Evolutionary conservation across 2,329 filamentous ascomycete species (phyloP).

Genomic region (Blastomyces silverae): DNA sequence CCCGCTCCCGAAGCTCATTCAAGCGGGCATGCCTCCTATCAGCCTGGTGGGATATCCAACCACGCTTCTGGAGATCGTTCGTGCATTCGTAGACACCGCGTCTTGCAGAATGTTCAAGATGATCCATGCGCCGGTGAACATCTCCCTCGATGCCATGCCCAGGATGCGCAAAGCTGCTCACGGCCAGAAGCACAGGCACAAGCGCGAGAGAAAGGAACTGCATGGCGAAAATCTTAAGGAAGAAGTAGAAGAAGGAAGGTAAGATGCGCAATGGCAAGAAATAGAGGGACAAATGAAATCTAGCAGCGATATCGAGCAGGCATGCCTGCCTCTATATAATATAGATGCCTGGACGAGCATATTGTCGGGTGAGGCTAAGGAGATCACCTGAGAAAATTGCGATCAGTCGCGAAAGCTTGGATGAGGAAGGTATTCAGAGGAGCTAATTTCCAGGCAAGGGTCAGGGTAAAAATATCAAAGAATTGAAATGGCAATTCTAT

Average conservation of each 20-base stretch:
- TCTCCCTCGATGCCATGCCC: neutral
- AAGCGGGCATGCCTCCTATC: constrained; percentile 6
- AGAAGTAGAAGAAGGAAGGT: neutral
- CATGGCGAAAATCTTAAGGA: neutral
- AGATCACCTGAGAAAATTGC: neutral
- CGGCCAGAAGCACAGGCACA: constrained; percentile 4
- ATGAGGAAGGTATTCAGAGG: neutral
- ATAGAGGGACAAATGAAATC: neutral
- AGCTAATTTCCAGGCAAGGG: constrained; percentile 6
- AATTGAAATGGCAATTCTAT: neutral
- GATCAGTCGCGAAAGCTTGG: neutral
- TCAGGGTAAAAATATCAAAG: neutral
- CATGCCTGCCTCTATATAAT: neutral
- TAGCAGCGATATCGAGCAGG: neutral
- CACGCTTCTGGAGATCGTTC: constrained; percentile 5
- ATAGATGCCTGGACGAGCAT: neutral
- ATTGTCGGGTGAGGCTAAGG: neutral
- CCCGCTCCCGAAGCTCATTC: constrained; percentile 5
- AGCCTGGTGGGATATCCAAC: constrained; percentile 7
- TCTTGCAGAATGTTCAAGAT: constrained; percentile 8
- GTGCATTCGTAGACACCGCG: constrained; percentile 4
- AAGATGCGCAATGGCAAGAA: neutral
- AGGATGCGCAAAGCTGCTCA: constrained; percentile 2
- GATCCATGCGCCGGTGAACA: constrained; percentile 1
- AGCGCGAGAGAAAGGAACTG: neutral